Percentiles rank a stretch among this genome's conserved stretches.
These are phyloP conservation scores for Hexamita inflata DNA, from an alignment of 208 protist genomes.

Conservation along the genomic window DNA sequence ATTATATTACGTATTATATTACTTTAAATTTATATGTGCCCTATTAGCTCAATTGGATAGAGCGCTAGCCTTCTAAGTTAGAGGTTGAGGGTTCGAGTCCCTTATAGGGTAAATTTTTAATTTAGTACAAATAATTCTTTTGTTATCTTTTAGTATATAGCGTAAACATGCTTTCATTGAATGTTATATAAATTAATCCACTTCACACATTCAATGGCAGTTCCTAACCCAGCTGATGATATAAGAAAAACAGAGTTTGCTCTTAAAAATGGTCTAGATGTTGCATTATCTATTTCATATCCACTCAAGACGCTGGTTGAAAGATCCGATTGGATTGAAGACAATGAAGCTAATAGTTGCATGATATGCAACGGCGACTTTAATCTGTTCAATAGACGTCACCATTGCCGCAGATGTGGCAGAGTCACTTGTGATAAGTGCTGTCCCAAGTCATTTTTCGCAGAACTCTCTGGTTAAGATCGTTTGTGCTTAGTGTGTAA, in stretches of 20 bases:
- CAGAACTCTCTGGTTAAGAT: background rate
- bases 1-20: too few relatives aligned
- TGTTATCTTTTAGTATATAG: too few relatives aligned
- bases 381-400: conserved; percentile 35
- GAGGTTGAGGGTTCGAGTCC: too few relatives aligned
- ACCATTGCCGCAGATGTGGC: conserved; percentile 42
- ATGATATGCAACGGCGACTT: conserved; percentile 30
- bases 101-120: too few relatives aligned
- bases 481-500: conserved; percentile 28
- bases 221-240: background rate
- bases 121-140: too few relatives aligned
- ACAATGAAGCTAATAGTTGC: conserved; percentile 19
- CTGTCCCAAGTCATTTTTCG: background rate
- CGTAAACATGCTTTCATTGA: too few relatives aligned
- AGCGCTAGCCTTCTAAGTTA: too few relatives aligned
- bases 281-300: conserved; percentile 22
- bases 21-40: too few relatives aligned
- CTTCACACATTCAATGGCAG: too few relatives aligned
- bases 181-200: too few relatives aligned
- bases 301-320: background rate
- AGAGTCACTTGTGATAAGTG: conserved; percentile 33
- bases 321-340: conserved; percentile 31
- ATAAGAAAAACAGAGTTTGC: background rate
- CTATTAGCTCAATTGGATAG: too few relatives aligned
- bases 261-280: conserved; percentile 8